Evolutionary conservation across 2,329 filamentous ascomycete species (phyloP).

Genomic region (Beauveria medogensis): DNA sequence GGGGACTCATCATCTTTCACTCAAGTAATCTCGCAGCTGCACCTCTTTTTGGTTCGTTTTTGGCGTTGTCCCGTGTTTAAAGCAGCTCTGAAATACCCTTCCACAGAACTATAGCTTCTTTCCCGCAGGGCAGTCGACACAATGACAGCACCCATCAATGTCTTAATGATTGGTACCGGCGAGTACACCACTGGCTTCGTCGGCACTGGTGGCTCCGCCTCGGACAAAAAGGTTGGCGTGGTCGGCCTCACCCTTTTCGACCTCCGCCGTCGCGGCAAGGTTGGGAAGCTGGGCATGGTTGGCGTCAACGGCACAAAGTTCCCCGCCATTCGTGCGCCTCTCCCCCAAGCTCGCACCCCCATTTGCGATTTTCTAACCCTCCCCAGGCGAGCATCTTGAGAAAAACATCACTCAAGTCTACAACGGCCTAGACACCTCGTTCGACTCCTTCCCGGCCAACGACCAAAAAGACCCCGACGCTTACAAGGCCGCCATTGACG

Average conservation of each 20-base stretch:
- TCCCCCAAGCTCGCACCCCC: neutral
- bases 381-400: constrained; percentile 65
- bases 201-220: constrained; percentile 70
- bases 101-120: neutral
- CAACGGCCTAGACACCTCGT: constrained; percentile 81
- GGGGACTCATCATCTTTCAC: neutral
- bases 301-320: constrained; percentile 85
- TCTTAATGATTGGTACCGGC: constrained; percentile 62
- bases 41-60: neutral
- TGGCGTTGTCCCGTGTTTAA: neutral
- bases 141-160: constrained; percentile 7
- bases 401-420: constrained; percentile 85
- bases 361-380: constrained; percentile 1
- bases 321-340: constrained; percentile 70
- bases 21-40: neutral
- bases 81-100: neutral
- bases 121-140: neutral
- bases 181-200: constrained; percentile 97
- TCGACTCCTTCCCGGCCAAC: constrained; percentile 74
- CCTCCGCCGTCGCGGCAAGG: constrained; percentile 79
- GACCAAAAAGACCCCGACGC: constrained; percentile 66
- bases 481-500: constrained; percentile 84
- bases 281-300: constrained; percentile 78
- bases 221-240: constrained; percentile 94
- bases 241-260: constrained; percentile 87